phyloP scores from a whole-genome alignment of 2,329 filamentous ascomycete genomes.

The Aspergillus amoenus region DNA sequence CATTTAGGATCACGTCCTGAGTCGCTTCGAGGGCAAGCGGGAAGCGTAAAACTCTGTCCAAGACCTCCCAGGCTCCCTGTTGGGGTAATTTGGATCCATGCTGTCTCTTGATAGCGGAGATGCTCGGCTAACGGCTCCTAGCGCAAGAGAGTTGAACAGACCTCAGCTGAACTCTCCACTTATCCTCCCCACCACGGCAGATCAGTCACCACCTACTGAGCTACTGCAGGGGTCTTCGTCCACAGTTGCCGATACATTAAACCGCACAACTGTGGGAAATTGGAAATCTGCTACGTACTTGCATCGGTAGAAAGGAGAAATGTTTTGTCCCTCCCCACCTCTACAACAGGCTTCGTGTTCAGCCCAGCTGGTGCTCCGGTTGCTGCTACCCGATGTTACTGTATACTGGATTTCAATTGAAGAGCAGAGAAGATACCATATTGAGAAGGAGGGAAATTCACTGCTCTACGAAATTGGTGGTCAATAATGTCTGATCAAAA shows the following conservation, averaged over 20 bases:
- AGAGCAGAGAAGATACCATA: not conserved
- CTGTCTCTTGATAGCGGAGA: not conserved
- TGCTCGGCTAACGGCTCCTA: not conserved
- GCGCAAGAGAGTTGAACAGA: not conserved
- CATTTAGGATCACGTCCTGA: not conserved
- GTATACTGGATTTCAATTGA: not conserved
- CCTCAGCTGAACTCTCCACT: conserved; percentile 15
- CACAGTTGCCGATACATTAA: too few relatives aligned
- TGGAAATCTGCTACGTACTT: too few relatives aligned
- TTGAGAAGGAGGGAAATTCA: not conserved
- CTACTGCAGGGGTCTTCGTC: not conserved
- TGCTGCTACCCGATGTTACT: not conserved
- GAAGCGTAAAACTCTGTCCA: not conserved
- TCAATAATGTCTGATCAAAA: too few relatives aligned
- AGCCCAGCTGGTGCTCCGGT: not conserved
- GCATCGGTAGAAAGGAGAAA: not conserved
- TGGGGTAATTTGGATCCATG: too few relatives aligned
- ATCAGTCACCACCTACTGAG: not conserved
- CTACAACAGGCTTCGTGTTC: not conserved
- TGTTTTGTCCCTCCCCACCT: not conserved
- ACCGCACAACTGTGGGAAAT: too few relatives aligned
- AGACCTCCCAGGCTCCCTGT: not conserved
- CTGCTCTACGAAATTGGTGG: too few relatives aligned
- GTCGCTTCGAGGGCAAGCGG: not conserved
- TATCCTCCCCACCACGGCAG: not conserved